Percentiles rank a stretch among this genome's conserved stretches.
Evolutionary conservation across 176 grass and related monocot genomes (phyloP).

Genomic region (Ensete glaucum): DNA sequence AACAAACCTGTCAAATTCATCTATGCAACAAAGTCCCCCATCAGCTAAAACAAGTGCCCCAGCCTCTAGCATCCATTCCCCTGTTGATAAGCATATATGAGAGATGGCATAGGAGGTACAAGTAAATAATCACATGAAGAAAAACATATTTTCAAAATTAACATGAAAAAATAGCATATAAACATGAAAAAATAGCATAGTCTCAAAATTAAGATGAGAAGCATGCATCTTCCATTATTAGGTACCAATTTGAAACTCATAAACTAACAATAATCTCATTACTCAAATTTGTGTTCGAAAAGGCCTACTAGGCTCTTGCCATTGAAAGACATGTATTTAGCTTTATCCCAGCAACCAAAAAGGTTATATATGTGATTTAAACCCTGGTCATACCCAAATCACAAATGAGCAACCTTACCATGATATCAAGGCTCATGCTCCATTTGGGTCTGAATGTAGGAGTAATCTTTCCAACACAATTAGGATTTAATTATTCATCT

Average conservation of each 20-base stretch:
- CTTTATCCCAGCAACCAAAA: too few relatives aligned
- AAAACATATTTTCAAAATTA: not conserved
- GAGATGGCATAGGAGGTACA: not conserved
- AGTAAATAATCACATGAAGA: slow-evolving; percentile 1
- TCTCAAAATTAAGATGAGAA: not conserved
- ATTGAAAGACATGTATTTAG: too few relatives aligned
- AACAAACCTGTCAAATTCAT: slow-evolving; percentile 93
- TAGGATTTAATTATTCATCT: too few relatives aligned
- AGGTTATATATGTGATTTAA: too few relatives aligned
- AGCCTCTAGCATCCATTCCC: slow-evolving; percentile 97
- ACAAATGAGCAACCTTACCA: too few relatives aligned
- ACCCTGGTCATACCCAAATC: too few relatives aligned
- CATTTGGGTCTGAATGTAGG: too few relatives aligned
- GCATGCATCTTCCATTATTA: not conserved
- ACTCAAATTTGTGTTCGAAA: not conserved
- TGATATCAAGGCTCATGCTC: too few relatives aligned
- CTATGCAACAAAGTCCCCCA: slow-evolving; percentile 96
- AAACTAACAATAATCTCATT: not conserved
- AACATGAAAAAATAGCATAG: slow-evolving; percentile 1
- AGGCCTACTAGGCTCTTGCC: too few relatives aligned
- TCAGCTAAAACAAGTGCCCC: slow-evolving; percentile 94
- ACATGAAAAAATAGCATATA: not conserved
- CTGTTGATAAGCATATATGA: slow-evolving; percentile 27
- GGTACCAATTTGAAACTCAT: not conserved
- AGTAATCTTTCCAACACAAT: too few relatives aligned